Evolutionary conservation across 768 basidiomycete species (phyloP).

Genomic region (Pholiota conissans): DNA sequence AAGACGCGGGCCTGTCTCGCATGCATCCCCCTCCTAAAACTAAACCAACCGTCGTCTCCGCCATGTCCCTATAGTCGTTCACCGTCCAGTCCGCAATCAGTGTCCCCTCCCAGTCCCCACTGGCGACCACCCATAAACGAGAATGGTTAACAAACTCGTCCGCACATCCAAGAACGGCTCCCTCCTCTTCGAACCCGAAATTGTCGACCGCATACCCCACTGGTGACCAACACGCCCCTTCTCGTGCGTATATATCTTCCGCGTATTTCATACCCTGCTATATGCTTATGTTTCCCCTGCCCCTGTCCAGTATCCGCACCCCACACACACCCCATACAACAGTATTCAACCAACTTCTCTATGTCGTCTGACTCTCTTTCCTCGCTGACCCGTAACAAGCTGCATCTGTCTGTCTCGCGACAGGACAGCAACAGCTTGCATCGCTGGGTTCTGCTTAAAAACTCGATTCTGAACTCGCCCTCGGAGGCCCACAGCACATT

Average conservation of each 20-base stretch:
- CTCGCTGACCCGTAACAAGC: conserved; percentile 70
- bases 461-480: conserved; percentile 65
- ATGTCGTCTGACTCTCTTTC: conserved; percentile 58
- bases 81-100: conserved; percentile 25
- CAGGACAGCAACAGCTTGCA: conserved; percentile 77
- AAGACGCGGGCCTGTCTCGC: conserved; percentile 17
- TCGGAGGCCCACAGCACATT: conserved; percentile 35
- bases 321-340: conserved; percentile 14
- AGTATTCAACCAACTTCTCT: conserved; percentile 20
- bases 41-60: conserved; percentile 14
- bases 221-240: conserved; percentile 27
- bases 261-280: conserved; percentile 15
- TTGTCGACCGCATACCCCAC: conserved; percentile 82
- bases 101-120: conserved; percentile 32
- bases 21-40: conserved; percentile 15
- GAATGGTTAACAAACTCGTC: conserved; percentile 84
- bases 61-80: conserved; percentile 47
- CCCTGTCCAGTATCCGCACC: conserved; percentile 14
- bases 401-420: conserved; percentile 59
- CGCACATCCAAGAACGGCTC: conserved; percentile 85
- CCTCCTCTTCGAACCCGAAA: conserved; percentile 83
- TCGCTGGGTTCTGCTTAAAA: conserved; percentile 88
- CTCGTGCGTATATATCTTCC: conserved; percentile 23
- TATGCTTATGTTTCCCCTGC: conserved; percentile 13
- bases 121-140: conserved; percentile 36